Percentiles rank a stretch among this genome's conserved stretches.
These are phyloP conservation scores for Starmerella cellae DNA, from an alignment of 805 yeast genomes.

Conservation along the genomic window DNA sequence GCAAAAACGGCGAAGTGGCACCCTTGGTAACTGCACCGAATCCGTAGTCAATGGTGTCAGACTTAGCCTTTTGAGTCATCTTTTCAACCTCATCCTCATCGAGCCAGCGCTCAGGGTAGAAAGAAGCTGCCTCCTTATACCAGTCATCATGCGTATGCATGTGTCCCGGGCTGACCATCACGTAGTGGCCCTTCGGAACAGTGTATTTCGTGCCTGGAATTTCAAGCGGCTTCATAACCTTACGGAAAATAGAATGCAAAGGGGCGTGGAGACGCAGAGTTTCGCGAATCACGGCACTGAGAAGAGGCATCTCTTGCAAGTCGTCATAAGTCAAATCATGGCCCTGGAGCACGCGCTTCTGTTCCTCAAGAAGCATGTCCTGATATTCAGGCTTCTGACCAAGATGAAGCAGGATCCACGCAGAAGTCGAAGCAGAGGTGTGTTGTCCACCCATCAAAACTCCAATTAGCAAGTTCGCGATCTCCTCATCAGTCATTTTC, in stretches of 20 bases:
- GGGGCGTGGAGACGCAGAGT: conserved; percentile 94
- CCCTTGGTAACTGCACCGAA: conserved; percentile 94
- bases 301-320: conserved; percentile 65
- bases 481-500: conserved; percentile 86
- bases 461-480: conserved; percentile 87
- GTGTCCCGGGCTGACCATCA: conserved; percentile 88
- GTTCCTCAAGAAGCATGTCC: conserved; percentile 66
- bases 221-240: conserved; percentile 62
- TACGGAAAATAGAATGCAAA: conserved; percentile 87
- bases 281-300: conserved; percentile 78
- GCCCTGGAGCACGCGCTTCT: conserved; percentile 37
- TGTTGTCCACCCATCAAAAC: conserved; percentile 99
- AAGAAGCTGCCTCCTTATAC: conserved; percentile 63
- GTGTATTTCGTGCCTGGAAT: conserved; percentile 69
- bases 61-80: conserved; percentile 14
- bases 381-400: conserved; percentile 80
- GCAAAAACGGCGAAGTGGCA: conserved; percentile 87
- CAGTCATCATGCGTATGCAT: conserved; percentile 62
- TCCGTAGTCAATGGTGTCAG: conserved; percentile 68
- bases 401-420: conserved; percentile 86
- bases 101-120: conserved; percentile 81
- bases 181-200: conserved; percentile 81
- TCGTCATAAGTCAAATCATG: conserved; percentile 66
- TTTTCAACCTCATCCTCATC: conserved; percentile 20
- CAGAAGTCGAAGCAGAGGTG: conserved; percentile 89